Evolutionary conservation across 106 monocot species (phyloP), one percentile per base, ranked within the genome.

Genomic region (Platanthera guangdongensis): DNA sequence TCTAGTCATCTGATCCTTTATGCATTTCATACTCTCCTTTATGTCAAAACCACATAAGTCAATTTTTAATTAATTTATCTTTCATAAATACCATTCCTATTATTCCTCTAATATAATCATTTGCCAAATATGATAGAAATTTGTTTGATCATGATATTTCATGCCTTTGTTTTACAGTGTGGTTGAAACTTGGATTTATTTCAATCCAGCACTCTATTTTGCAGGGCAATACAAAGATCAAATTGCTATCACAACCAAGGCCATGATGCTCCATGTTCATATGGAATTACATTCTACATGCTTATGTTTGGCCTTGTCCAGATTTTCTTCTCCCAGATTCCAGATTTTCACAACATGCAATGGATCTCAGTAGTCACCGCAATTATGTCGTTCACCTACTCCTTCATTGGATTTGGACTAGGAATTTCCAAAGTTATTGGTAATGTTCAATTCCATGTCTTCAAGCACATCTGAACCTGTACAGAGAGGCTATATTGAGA

Each of bases 351-450:
- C 21, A 83, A 89, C 63, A 90, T 96, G 88, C 93, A 80, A 16
- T 93, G 90, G 93, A 93, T 96, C 54, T 96, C 95, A 6, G 49
- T 83, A 52, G 22, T 90, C 0, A 86, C 95, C 1, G 92, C 95
- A 6, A 54, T 71, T 71, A 95, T 95, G 95, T 95, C 95, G 32
- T 95, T 90, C 77, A 78, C 78, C 71, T 95, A 95, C 71, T 87
- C 95, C n/a, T 81, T 76, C 50, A 86, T 95, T 32, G 95, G 92
- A 16, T 80, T 89, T 32, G 83, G 67, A 5, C 90, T 95, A 28
- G 95, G 92, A 30, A 19, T 93, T 32, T 87, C 93, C 77, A 93
- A 95, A 87, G 85, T 88, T 8, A 92, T 92, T 45, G 90, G 95
- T 95, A 82, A 7, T 3, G 59, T 60, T 60, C 21, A 19, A 39